These are phyloP conservation scores for Pichia sp. DNA, from an alignment of 1,139 yeast species.

Conservation along the genomic window DNA sequence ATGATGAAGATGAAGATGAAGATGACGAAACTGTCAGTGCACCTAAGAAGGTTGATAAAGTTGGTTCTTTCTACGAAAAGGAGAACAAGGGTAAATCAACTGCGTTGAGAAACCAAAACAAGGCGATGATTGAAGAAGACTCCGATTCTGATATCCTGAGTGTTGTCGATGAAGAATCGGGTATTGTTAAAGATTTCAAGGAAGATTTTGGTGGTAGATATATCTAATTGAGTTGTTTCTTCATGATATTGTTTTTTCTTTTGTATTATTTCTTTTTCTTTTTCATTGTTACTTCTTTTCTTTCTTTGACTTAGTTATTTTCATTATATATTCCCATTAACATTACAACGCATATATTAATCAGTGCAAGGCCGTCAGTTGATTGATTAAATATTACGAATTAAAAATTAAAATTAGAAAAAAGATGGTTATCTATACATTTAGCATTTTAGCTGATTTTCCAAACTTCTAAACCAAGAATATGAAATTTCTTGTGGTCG, in stretches of 20 bases:
- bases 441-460: conserved; percentile 44
- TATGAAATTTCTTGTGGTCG: conserved; percentile 62
- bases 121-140: conserved; percentile 1
- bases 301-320: background rate
- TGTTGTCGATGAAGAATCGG: conserved; percentile 15
- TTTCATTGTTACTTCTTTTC: background rate
- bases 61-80: background rate
- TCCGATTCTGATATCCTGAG: conserved; percentile 11
- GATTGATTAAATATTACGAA: background rate
- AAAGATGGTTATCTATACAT: too few species aligned
- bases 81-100: background rate
- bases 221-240: conserved; percentile 19
- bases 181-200: conserved; percentile 26
- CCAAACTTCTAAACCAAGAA: conserved; percentile 87
- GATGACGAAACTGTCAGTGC: conserved; percentile 21
- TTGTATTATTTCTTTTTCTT: too few species aligned
- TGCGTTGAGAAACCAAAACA: conserved; percentile 2
- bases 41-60: conserved; percentile 13
- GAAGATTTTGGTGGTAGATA: conserved; percentile 24
- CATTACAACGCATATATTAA: background rate
- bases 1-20: conserved; percentile 4
- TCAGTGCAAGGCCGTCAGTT: background rate
- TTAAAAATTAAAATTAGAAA: too few species aligned
- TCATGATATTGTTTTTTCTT: too few species aligned
- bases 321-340: background rate